Percentiles rank a stretch among this genome's conserved stretches.
Conservation (phyloP, 1,284 basidiomycete genomes). For the Afroboletus lepidellus region DNA sequence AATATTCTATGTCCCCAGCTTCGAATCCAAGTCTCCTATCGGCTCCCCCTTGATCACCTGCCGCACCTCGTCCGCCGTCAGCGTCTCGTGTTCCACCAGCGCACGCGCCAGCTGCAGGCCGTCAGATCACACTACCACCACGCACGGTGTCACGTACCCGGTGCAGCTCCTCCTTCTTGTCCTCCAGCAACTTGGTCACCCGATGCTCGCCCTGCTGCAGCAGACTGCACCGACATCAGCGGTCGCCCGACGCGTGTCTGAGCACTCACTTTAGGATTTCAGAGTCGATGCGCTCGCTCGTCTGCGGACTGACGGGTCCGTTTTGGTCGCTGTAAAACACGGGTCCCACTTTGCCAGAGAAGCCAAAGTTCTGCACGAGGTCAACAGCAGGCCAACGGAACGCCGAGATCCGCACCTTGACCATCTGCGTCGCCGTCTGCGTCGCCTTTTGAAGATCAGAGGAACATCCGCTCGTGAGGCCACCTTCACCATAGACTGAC, state of each 20-base stretch:
- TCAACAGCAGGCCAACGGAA: neutral
- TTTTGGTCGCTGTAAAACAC: constrained; percentile 76
- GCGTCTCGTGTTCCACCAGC: constrained; percentile 91
- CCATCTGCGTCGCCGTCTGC: constrained; percentile 81
- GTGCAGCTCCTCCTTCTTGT: constrained; percentile 79
- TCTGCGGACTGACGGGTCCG: constrained; percentile 66
- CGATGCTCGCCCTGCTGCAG: constrained; percentile 75
- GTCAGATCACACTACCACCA: constrained; percentile 7
- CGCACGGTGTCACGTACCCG: constrained; percentile 46
- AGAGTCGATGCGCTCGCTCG: constrained; percentile 80
- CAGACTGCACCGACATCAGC: constrained; percentile 46
- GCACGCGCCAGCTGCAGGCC: constrained; percentile 74
- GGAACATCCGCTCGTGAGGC: constrained; percentile 87
- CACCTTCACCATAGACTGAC: constrained; percentile 83
- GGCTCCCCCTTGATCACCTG: constrained; percentile 81
- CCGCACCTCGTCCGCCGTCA: constrained; percentile 81
- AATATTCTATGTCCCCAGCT: too few relatives aligned
- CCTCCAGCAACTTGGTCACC: constrained; percentile 65
- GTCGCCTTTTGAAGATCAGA: constrained; percentile 84
- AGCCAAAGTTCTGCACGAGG: constrained; percentile 68
- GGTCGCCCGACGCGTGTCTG: neutral
- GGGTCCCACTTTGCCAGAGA: constrained; percentile 81
- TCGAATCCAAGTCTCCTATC: constrained; percentile 66
- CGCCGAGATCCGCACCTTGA: constrained; percentile 57
- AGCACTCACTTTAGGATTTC: constrained; percentile 73